Evolutionary conservation across 805 yeast species (phyloP), one percentile per base, ranked within the genome.

Genomic region (Blastobotrys chiropterorum): DNA sequence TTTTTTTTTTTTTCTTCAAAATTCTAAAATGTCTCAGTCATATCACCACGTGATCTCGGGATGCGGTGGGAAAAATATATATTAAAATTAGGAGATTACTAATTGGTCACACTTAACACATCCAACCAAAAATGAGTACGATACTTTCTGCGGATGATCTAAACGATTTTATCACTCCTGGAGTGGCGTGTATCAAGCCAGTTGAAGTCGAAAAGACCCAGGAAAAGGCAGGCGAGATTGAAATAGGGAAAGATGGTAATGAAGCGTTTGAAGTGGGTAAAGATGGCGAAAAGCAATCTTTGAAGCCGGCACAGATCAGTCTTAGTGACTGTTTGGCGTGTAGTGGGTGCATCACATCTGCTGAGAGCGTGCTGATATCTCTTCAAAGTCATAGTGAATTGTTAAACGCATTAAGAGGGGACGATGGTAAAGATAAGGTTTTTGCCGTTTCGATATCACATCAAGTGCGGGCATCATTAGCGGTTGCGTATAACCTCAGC

Each of bases 321-420:
- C 70, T 94, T 48, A 83, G 90, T 16, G 99, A 94, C 71, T 94
- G 99, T 68, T 72, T 94, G 50, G 99, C 99, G 0, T 94, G 99
- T 64, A 82, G 95, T 6, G 99, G 99, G 0, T 94, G 99, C 67
- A 89, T 94, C 50, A 94, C 99, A 0, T 86, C 96, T 3, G 95
- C 97, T n/a, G 99, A 94, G 65, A 96, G 92, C 56, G 89, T 94
- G 4, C 71, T 94, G 45, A 85, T 94, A 41, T 88, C 96, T 1
- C 84, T 88, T 58, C 99, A 94, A 66, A 86, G 95, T 39, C 95
- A 90, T 60, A 80, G 79, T 19, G 90, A 90, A 59, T 75, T 94
- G 46, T 58, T 90, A 20, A 77, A 78, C 46, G 85, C 82, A 21
- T 63, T 87, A 56, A 69, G 72, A 26, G 67, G 66, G 22, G 59